Percentiles rank a stretch among this genome's conserved stretches.
These are phyloP conservation scores for Diaporthe humulicola DNA, from an alignment of 2,329 filamentous ascomycete genomes.

Conservation along the genomic window DNA sequence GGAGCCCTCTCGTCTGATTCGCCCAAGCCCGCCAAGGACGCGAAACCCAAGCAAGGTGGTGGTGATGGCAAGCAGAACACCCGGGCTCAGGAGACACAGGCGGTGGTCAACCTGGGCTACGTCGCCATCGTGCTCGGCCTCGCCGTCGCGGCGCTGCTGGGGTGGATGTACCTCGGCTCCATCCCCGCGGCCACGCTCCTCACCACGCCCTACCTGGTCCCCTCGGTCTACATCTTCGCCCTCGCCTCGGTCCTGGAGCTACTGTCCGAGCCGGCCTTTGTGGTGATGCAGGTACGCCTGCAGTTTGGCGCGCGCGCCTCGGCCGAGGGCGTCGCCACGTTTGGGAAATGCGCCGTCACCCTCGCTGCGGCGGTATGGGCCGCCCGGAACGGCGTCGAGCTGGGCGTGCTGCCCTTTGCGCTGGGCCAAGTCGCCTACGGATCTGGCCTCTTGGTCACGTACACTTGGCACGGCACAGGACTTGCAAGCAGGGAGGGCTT, in stretches of 20 bases:
- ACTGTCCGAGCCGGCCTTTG: conserved; percentile 88
- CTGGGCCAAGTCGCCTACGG: conserved; percentile 87
- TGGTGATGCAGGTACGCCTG: conserved; percentile 85
- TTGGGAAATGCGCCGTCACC: conserved; percentile 81
- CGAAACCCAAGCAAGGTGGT: conserved; percentile 40
- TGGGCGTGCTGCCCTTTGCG: conserved; percentile 90
- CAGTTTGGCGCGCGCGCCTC: conserved; percentile 84
- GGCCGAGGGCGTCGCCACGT: conserved; percentile 86
- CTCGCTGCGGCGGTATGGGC: conserved; percentile 79
- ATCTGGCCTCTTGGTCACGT: conserved; percentile 75
- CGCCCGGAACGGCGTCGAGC: conserved; percentile 60
- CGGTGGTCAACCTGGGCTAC: conserved; percentile 76
- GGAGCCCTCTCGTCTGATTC: conserved; percentile 49
- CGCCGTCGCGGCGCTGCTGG: conserved; percentile 65
- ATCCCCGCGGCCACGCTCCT: conserved; percentile 59
- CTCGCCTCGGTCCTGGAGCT: conserved; percentile 78
- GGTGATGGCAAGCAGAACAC: conserved; percentile 43
- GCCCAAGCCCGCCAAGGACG: not conserved
- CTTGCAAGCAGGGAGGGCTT: conserved; percentile 73
- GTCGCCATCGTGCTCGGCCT: conserved; percentile 36
- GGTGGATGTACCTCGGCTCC: conserved; percentile 74
- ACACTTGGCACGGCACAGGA: conserved; percentile 71
- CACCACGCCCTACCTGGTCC: conserved; percentile 73
- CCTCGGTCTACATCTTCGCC: conserved; percentile 68
- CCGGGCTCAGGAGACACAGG: conserved; percentile 66